Conservation (phyloP, 805 yeast species). For the Candida ovalis region DNA sequence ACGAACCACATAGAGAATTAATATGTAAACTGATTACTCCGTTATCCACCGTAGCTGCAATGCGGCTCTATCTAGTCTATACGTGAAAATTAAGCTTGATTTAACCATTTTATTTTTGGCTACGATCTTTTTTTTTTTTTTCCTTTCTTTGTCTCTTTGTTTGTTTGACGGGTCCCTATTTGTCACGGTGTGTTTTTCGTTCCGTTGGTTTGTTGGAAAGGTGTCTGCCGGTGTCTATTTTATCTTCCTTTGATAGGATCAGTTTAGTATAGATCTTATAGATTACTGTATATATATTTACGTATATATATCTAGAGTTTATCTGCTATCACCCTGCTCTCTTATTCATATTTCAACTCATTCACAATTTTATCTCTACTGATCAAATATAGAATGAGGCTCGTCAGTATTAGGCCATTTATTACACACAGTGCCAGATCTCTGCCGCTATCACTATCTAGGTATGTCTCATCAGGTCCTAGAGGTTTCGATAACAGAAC, state of each 20-base stretch:
- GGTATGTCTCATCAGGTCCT: conserved; percentile 16
- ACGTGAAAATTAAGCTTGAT: background rate
- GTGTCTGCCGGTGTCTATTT: too few relatives aligned
- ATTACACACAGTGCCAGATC: background rate
- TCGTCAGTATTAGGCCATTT: background rate
- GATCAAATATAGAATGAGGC: background rate
- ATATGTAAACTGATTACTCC: too few relatives aligned
- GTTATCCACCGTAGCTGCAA: conserved; percentile 8
- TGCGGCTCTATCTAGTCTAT: conserved; percentile 1
- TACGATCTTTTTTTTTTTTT: background rate
- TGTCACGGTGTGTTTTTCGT: too few relatives aligned
- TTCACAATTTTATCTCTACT: too few relatives aligned
- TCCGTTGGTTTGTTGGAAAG: too few relatives aligned
- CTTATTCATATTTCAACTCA: too few relatives aligned
- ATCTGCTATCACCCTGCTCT: too few relatives aligned
- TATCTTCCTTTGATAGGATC: too few relatives aligned
- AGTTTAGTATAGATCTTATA: too few relatives aligned
- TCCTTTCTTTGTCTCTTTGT: background rate
- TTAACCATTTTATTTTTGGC: background rate
- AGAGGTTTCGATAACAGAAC: conserved; percentile 23
- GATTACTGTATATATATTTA: too few relatives aligned
- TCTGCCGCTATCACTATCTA: background rate
- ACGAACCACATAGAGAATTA: too few relatives aligned
- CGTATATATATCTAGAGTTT: too few relatives aligned
- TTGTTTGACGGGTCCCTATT: background rate